Percentiles rank a stretch among this genome's conserved stretches.
Conservation (phyloP, 805 yeast genomes). For the Kluyveromyces aestuarii region DNA sequence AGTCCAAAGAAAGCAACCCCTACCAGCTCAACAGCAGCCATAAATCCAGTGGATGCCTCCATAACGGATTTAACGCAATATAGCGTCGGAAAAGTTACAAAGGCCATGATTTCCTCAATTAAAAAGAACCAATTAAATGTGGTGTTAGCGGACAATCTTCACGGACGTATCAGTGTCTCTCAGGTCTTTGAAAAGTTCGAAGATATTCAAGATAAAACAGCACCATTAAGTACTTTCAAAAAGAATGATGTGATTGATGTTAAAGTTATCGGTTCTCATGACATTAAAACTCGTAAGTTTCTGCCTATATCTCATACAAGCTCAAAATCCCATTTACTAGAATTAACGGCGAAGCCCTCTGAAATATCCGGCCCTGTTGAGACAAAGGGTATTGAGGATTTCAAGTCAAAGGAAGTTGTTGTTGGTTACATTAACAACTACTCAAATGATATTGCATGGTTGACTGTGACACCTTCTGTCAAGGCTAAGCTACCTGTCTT, state of each 20-base stretch:
- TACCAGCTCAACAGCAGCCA: conserved; percentile 17
- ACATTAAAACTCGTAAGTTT: conserved; percentile 57
- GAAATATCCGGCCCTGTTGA: conserved; percentile 23
- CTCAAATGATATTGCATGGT: conserved; percentile 54
- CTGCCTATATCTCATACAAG: conserved; percentile 54
- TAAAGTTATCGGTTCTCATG: conserved; percentile 69
- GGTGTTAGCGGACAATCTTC: conserved; percentile 63
- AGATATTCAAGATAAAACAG: conserved; percentile 46
- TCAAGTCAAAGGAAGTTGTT: conserved; percentile 41
- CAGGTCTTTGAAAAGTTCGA: conserved; percentile 48
- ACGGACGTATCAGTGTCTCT: conserved; percentile 71
- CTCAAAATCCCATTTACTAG: conserved; percentile 49
- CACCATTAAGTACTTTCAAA: conserved; percentile 52
- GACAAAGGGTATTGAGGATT: conserved; percentile 32
- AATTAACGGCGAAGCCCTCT: conserved; percentile 47
- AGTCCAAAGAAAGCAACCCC: conserved; percentile 22
- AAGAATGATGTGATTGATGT: conserved; percentile 52
- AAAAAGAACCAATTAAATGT: conserved; percentile 71
- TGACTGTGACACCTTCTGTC: conserved; percentile 56
- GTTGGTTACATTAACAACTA: conserved; percentile 59
- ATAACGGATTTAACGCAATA: conserved; percentile 43
- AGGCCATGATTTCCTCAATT: conserved; percentile 50
- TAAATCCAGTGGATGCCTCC: conserved; percentile 54
- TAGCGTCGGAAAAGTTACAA: conserved; percentile 50
- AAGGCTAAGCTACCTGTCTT: conserved; percentile 58